Base-by-base conservation (phyloP, 306 rosid species). In the Cicer cuneatum region DNA sequence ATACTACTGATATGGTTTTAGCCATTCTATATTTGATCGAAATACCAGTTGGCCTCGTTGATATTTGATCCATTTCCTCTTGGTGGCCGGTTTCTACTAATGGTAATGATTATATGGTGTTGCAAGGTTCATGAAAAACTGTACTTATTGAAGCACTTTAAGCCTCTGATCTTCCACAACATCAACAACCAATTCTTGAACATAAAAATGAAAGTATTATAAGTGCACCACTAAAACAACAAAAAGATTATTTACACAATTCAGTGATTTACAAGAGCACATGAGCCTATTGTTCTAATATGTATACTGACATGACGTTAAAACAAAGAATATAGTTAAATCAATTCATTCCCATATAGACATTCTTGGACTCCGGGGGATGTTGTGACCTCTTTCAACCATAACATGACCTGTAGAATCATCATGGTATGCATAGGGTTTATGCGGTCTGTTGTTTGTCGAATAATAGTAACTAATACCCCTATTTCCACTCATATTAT, bases 291-390 rank as follows among this genome's bases (percentile, higher is more conserved):
- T 5, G 19, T 37, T 37, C 40, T 29, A 59, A 33, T 33, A 59
- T 59, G 5, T 29, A 13, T 59, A 24, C 33, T 19, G n/a, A n/a
- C n/a, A n/a, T n/a, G n/a, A n/a, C n/a, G 3, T 0, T 2, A 13
- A 11, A 29, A 9, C 5, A 54, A 61, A 60, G 12, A 35, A 60
- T 35, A 45, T 14, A 35, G 12, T 56, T 21, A 21, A 38, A 29
- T 29, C 5, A 29, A 29, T 29, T 65, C 13, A 65, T 65, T 65
- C 71, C 88, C 87, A 85, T 40, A 68, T 19, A 13, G 46, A 54
- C 29, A 14, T 75, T 72, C 77, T 75, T 7, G 89, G 85, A 83
- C 84, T 84, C 43, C 80, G 76, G 51, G 86, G 82, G 66, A 53
- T 45, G 59, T 69, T 78, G 1, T 75, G 84, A 37, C 77, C 14